These are phyloP conservation scores for Tylopilus felleus DNA, from an alignment of 768 basidiomycete species.

Conservation along the genomic window DNA sequence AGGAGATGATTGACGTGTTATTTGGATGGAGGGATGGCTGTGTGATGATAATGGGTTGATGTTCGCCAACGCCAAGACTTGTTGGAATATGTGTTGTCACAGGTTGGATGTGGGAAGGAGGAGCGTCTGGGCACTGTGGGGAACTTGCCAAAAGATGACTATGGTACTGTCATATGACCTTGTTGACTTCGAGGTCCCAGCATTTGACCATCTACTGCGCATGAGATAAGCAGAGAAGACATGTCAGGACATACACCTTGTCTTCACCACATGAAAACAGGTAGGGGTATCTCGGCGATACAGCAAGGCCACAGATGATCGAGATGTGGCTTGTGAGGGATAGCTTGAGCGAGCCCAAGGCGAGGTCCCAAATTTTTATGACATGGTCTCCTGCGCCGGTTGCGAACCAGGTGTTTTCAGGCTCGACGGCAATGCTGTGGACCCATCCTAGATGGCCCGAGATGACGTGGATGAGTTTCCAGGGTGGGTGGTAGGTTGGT, in stretches of 20 bases:
- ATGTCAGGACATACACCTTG: slow-evolving; percentile 57
- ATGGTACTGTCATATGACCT: slow-evolving; percentile 98
- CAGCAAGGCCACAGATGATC: slow-evolving; percentile 91
- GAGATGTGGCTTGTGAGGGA: slow-evolving; percentile 97
- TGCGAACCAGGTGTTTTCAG: slow-evolving; percentile 98
- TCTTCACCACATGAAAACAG: slow-evolving; percentile 97
- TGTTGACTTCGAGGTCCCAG: slow-evolving; percentile 98
- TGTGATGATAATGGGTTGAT: no score
- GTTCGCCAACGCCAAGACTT: no score
- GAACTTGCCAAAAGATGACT: slow-evolving; percentile 97
- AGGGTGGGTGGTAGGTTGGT: slow-evolving; percentile 92
- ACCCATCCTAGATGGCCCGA: slow-evolving; percentile 99
- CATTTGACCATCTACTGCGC: slow-evolving; percentile 92
- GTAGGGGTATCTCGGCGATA: slow-evolving; percentile 92
- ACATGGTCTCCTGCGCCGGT: slow-evolving; percentile 98
- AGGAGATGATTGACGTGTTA: no score
- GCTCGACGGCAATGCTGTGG: slow-evolving; percentile 91
- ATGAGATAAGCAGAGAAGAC: neutral
- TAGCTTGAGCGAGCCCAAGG: slow-evolving; percentile 95
- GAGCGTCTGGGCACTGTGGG: no score
- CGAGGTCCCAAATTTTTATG: slow-evolving; percentile 98
- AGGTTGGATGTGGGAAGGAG: no score
- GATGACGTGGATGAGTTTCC: slow-evolving; percentile 96
- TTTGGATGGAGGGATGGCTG: no score
- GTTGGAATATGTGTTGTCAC: no score